Conservation (phyloP, 108 stramenopile genomes). For the Bacterosira constricta region DNA sequence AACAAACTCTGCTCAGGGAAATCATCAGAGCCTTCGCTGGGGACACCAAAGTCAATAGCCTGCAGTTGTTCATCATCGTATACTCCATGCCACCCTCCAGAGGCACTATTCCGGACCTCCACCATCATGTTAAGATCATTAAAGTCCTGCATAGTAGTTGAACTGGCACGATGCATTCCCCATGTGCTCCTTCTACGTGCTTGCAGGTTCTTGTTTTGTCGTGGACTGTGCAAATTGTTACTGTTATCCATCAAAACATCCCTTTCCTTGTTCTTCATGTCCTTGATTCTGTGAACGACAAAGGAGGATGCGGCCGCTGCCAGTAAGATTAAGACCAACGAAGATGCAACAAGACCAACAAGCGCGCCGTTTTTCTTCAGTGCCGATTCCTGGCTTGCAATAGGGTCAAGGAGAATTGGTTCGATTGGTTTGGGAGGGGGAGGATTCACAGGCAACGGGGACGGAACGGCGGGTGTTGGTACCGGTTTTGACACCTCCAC, state of each 20-base stretch:
- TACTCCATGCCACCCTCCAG: slow-evolving; percentile 41
- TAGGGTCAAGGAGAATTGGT: background rate
- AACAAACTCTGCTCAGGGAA: slow-evolving; percentile 43
- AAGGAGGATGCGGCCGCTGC: slow-evolving; percentile 1
- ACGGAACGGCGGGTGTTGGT: no score
- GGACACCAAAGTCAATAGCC: slow-evolving; percentile 40
- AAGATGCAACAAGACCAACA: slow-evolving; percentile 15
- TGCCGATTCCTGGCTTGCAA: background rate
- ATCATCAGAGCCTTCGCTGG: slow-evolving; percentile 14
- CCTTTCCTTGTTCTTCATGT: slow-evolving; percentile 11
- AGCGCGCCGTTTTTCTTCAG: slow-evolving; percentile 13
- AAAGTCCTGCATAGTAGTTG: background rate
- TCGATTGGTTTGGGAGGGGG: no score
- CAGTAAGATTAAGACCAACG: slow-evolving; percentile 15
- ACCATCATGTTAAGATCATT: slow-evolving; percentile 23
- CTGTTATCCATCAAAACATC: background rate
- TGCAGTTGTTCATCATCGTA: slow-evolving; percentile 34
- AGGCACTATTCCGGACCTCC: slow-evolving; percentile 43
- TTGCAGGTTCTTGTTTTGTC: background rate
- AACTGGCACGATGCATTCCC: background rate
- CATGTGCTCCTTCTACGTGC: slow-evolving; percentile 17
- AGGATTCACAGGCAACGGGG: no score
- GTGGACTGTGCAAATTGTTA: slow-evolving; percentile 12
- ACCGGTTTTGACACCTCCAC: background rate
- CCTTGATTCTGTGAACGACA: slow-evolving; percentile 5